A percentile compares a stretch with the other conserved stretches of the same genome.
Evolutionary conservation across 305 asterid species (phyloP).

Genomic region (Fraxinus dipetala): DNA sequence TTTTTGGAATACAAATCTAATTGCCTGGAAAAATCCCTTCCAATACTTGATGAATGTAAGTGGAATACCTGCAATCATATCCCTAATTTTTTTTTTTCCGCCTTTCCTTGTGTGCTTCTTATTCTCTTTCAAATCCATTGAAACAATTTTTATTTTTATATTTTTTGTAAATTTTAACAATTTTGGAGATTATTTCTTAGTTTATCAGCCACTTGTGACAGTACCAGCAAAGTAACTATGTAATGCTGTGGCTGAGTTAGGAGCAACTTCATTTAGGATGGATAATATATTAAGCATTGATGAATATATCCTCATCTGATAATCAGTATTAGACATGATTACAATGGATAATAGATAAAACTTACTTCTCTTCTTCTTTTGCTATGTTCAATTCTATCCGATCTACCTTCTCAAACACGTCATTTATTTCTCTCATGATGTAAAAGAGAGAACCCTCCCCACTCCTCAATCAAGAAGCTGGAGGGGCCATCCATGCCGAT

Average conservation of each 20-base stretch:
- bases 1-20: conserved; percentile 39
- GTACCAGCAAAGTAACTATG: neutral
- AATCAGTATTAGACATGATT: neutral
- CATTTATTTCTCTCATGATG: neutral
- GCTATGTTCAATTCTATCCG: neutral
- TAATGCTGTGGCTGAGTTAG: neutral
- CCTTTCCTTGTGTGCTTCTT: neutral
- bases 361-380: neutral
- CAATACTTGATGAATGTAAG: neutral
- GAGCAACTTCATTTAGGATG: neutral
- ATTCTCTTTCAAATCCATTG: neutral
- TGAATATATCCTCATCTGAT: neutral
- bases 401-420: neutral
- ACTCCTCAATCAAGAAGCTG: neutral
- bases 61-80: neutral
- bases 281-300: neutral
- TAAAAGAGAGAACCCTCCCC: neutral
- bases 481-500: neutral
- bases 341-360: neutral
- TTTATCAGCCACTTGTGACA: neutral
- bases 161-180: neutral
- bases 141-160: neutral
- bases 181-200: neutral
- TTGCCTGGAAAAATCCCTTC: neutral
- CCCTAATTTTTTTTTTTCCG: neutral